A percentile compares a stretch with the other conserved stretches of the same genome.
Evolutionary conservation across 2,329 filamentous ascomycete species (phyloP).

Genomic region (Xylaria sp.): DNA sequence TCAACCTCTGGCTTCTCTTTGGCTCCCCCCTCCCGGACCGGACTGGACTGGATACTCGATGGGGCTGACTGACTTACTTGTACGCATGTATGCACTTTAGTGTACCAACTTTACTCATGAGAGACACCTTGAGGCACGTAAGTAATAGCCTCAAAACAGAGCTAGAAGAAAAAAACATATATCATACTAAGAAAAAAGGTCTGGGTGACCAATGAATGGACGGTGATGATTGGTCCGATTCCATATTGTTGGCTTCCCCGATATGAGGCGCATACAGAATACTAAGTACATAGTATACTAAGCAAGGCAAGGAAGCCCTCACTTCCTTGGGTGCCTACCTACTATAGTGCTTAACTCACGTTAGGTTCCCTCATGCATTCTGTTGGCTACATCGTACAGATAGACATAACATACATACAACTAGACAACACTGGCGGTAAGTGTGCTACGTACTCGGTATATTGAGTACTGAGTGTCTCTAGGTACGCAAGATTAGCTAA

Average conservation of each 20-base stretch:
- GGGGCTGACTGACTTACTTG: constrained; percentile 8
- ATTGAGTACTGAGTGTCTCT: background rate
- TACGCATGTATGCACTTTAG: constrained; percentile 8
- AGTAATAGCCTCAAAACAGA: constrained; percentile 6
- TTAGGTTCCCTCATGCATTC: constrained; percentile 14
- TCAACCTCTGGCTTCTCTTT: constrained; percentile 35
- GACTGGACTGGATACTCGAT: background rate
- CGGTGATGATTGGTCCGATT: constrained; percentile 17
- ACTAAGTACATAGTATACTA: background rate
- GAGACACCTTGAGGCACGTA: constrained; percentile 32
- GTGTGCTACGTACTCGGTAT: background rate
- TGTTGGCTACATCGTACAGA: background rate
- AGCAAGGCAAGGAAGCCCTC: constrained; percentile 11
- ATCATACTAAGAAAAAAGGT: background rate
- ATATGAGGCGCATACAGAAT: constrained; percentile 20
- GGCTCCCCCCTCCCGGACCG: constrained; percentile 1
- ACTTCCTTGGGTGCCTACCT: background rate
- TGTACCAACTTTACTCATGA: constrained; percentile 24
- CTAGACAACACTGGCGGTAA: background rate
- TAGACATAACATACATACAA: background rate
- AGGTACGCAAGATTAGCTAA: no score
- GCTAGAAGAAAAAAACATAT: background rate
- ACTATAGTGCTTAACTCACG: background rate
- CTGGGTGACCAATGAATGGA: constrained; percentile 2
- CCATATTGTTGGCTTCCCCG: constrained; percentile 11